Base-by-base conservation (phyloP, 2,329 filamentous ascomycete genomes). In the Pezicula carpinea region DNA sequence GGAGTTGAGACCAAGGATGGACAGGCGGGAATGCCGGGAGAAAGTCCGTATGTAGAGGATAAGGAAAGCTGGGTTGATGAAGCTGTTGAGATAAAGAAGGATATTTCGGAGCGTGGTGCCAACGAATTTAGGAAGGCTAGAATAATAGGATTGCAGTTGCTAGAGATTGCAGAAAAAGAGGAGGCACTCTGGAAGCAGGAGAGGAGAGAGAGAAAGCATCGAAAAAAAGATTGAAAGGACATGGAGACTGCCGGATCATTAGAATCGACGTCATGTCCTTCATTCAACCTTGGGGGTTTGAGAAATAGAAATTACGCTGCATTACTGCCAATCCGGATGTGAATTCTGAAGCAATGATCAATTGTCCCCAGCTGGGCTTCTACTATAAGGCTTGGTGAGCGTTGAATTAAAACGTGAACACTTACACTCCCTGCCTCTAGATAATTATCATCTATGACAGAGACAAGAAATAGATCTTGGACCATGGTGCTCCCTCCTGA, bases 161-260 rank as follows among this genome's bases (percentile, higher is more conserved):
- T 69, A 52, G 60, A 50, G 23, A 69, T 78, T 50, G 65, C 77
- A 21, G 69, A 75, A 46, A 49, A 66, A 54, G 76, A 80, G 63
- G 69, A 57, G 45, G 63, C 61, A 49, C 47, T 76, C 46, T 69
- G 65, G 54, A 59, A 67, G 31, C 17, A 48, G 23, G 60, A 60
- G 48, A 59, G 51, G 51, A 64, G 45, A 68, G 44, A 55, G 36
- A 54, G 55, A 49, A 55, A 42, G 48, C 40, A 51, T 32, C 41
- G 36, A 17, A 53, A 56, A 45, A 52, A 50, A 26, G 31, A n/a
- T 40, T 32, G 44, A 34, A 6, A 52, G 40, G 35, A 52, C 40
- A 39, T 17, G n/a, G 40, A 44, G 33, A 36, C 43, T 29, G 18
- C 29, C 14, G 29, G 29, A 8, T 32, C n/a, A n/a, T n/a, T n/a